These are phyloP conservation scores for Botryotinia convoluta DNA, from an alignment of 2,329 filamentous ascomycete species.

Conservation along the genomic window DNA sequence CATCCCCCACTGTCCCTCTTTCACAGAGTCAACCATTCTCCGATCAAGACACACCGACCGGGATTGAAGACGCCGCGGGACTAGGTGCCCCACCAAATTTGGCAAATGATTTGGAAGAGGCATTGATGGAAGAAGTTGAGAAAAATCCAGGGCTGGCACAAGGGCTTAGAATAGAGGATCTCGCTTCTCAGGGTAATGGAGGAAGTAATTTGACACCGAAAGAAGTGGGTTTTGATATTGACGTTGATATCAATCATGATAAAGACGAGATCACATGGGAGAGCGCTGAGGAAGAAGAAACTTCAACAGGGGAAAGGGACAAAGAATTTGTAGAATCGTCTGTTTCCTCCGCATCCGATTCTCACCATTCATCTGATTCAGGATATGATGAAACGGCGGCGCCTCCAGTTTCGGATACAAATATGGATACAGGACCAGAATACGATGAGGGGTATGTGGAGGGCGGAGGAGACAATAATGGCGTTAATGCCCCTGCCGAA, in stretches of 20 bases:
- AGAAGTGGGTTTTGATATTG: not conserved
- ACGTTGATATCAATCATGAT: not conserved
- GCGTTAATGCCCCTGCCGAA: not conserved
- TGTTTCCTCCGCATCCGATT: not conserved
- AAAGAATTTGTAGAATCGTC: not conserved
- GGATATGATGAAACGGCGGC: not conserved
- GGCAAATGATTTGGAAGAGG: slow-evolving; percentile 7
- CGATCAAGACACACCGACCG: not conserved
- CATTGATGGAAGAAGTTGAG: slow-evolving; percentile 3
- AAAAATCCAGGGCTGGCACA: not conserved
- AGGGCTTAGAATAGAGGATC: not conserved
- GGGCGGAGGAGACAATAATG: not conserved
- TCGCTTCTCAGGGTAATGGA: not conserved
- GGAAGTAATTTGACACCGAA: not conserved
- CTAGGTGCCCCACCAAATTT: not conserved
- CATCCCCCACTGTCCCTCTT: not conserved
- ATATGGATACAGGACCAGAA: not conserved
- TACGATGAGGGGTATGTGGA: not conserved
- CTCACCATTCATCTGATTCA: not conserved
- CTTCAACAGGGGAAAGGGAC: not conserved
- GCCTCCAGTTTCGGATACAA: not conserved
- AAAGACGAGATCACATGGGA: slow-evolving; percentile 14
- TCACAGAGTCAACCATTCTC: not conserved
- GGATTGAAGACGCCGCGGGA: not conserved
- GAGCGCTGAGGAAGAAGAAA: not conserved